Base-by-base conservation (phyloP, 208 protist genomes). In the Spongospora subterranea region DNA sequence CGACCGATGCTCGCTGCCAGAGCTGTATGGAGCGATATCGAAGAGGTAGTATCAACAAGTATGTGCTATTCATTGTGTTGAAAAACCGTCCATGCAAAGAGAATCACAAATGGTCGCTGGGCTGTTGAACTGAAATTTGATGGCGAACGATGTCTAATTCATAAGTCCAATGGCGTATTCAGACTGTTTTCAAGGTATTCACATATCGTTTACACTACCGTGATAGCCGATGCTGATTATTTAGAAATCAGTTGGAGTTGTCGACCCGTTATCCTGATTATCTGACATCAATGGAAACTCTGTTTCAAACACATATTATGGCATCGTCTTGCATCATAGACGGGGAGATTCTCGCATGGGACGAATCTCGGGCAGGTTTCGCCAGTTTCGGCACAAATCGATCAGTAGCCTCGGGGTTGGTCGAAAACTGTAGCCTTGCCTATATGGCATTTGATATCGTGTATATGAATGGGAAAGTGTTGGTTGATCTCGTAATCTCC, bases 81-180 rank as follows among this genome's bases (percentile, higher is more conserved):
- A n/a, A n/a, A n/a, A n/a, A n/a, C n/a, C 24, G 50, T 29, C 50
- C 13, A 60, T 60, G 24, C 24, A 24, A 60, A 60, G 50, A 6
- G 24, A 60, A 60, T 60, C 13, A 60, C 6, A 24, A 60, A 60
- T 35, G 71, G 71, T 13, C 6, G 40, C 71, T 82, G 71, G 71
- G n/a, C 71, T 35, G 71, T 82, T 82, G 71, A 82, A 82, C 71
- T 82, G n/a, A 82, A 82, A 43, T 82, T 82, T 82, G 71, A 82
- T 43, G 71, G 71, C 71, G 71, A 82, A 82, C 6, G 71, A 82
- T 82, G 71, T 43, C n/a, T 82, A 43, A 43, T 82, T 43, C 40
- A 82, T 82, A 82, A 82, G n/a, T 40, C 6, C 71, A 43, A 43
- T 82, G 71, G 13, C 17, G 17, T 6, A 82, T 39, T 82, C 40